Evolutionary conservation across 2,329 filamentous ascomycete species (phyloP).

Genomic region (Sporothrix schenckii): DNA sequence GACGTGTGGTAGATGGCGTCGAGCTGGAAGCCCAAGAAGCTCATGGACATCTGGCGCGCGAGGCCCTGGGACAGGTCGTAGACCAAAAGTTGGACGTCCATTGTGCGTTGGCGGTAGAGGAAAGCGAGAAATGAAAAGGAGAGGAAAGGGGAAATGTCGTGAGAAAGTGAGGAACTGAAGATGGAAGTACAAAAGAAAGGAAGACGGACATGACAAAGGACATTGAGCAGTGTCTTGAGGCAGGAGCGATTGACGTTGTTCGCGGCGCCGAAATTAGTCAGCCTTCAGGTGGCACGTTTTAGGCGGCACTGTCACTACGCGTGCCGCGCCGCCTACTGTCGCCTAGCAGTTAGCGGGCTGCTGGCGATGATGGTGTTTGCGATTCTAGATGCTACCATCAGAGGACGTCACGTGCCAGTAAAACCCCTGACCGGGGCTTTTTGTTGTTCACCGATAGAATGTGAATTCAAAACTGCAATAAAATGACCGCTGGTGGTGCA

Average conservation of each 20-base stretch:
- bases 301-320: neutral
- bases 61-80: slow-evolving; percentile 74
- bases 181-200: neutral
- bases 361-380: neutral
- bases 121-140: neutral
- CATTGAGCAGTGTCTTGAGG: neutral
- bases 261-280: slow-evolving; percentile 13
- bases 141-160: neutral
- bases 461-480: neutral
- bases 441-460: too few relatives aligned
- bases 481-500: too few relatives aligned
- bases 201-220: neutral
- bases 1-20: slow-evolving; percentile 97
- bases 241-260: slow-evolving; percentile 11
- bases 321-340: slow-evolving; percentile 19
- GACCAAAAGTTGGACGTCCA: slow-evolving; percentile 77
- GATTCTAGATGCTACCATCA: slow-evolving; percentile 18
- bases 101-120: slow-evolving; percentile 42
- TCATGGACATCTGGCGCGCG: slow-evolving; percentile 58
- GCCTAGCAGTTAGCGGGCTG: neutral
- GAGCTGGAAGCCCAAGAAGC: slow-evolving; percentile 63
- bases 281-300: slow-evolving; percentile 1
- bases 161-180: neutral
- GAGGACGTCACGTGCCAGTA: neutral
- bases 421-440: too few relatives aligned